A percentile compares a stretch with the other conserved stretches of the same genome.
Evolutionary conservation across 2,329 filamentous ascomycete species (phyloP).

Genomic region (Curvularia lunata): DNA sequence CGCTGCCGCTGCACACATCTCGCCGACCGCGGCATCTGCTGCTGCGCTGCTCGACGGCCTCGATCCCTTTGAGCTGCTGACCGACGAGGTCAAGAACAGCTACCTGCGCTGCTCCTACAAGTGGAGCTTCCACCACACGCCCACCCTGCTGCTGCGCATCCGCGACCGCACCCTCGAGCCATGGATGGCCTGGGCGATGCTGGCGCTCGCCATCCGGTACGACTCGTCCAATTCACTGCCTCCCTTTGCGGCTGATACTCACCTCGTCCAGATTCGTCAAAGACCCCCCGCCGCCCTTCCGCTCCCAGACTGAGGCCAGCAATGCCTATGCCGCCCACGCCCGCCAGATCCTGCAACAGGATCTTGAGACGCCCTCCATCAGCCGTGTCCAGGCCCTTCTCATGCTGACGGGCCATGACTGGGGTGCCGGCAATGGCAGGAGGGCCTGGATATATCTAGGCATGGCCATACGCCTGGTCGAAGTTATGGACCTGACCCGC

Average conservation of each 20-base stretch:
- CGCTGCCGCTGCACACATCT: constrained; percentile 26
- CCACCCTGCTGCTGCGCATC: constrained; percentile 48
- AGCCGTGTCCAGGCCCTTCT: constrained; percentile 50
- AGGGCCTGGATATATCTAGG: constrained; percentile 52
- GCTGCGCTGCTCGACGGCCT: constrained; percentile 38
- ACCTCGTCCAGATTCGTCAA: constrained; percentile 43
- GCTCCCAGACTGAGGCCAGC: constrained; percentile 49
- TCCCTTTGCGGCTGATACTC: background rate
- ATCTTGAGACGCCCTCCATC: constrained; percentile 50
- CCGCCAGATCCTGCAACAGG: constrained; percentile 49
- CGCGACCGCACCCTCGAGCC: constrained; percentile 48
- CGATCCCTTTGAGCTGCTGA: constrained; percentile 49
- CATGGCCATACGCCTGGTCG: constrained; percentile 51
- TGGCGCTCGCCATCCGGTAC: constrained; percentile 50
- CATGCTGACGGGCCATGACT: constrained; percentile 56
- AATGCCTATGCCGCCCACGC: constrained; percentile 52
- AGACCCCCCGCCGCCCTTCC: constrained; percentile 45
- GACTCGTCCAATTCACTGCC: background rate
- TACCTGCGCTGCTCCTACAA: constrained; percentile 52
- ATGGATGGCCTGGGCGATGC: constrained; percentile 53
- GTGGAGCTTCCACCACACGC: constrained; percentile 53
- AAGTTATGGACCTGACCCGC: constrained; percentile 51
- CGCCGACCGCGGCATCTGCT: constrained; percentile 35
- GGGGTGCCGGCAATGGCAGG: constrained; percentile 54
- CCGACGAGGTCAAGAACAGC: constrained; percentile 52